Base-by-base conservation (phyloP, 2,329 filamentous ascomycete genomes). In the Fusarium mundagurra region DNA sequence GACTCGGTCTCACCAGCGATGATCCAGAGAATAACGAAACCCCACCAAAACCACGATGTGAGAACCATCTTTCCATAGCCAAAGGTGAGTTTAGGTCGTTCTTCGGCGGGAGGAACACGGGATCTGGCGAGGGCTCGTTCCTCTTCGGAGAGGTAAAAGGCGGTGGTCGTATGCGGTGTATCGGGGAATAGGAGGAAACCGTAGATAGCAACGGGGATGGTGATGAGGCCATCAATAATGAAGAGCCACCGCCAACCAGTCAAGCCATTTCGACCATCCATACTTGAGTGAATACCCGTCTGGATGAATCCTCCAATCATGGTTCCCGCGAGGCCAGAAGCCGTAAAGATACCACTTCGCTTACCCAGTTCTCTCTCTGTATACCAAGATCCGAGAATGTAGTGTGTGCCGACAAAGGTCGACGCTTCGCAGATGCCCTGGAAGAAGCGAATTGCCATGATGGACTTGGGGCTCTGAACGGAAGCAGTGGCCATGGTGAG, bases 1-100 rank as follows among this genome's bases (percentile, higher is more conserved):
- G 90, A 92, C 79, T 94, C 92, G 0, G 90, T 91, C 78, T 93
- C 91, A 36, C 92, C 91, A 0, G 91, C 92, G 45, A 94, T 90
- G 72, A 92, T 88, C 91, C 91, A 93, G 1, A 93, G 87, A 9
- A 89, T 77, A 5, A 90, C 87, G 74, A 93, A 93, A 2, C 90
- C 90, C 84, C 90, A 92, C 86, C 88, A 92, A 76, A 91, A 88
- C 87, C 88, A 91, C 0, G 88, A 90, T 0, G 83, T 82, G 16
- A 92, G 84, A 22, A 91, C 86, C 50, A 85, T 86, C 70, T 86
- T 89, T 31, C 86, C 73, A 72, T 92, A 92, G 4, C 74, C 68
- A 63, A 85, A 78, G 33, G 83, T 86, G 18, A 90, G 78, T 0
- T 87, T 86, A 5, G 87, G 83, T 3, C 81, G 80, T 64, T 86